Base-by-base conservation (phyloP, 495 filamentous ascomycete genomes). In the Astrothelium macrocarpum region DNA sequence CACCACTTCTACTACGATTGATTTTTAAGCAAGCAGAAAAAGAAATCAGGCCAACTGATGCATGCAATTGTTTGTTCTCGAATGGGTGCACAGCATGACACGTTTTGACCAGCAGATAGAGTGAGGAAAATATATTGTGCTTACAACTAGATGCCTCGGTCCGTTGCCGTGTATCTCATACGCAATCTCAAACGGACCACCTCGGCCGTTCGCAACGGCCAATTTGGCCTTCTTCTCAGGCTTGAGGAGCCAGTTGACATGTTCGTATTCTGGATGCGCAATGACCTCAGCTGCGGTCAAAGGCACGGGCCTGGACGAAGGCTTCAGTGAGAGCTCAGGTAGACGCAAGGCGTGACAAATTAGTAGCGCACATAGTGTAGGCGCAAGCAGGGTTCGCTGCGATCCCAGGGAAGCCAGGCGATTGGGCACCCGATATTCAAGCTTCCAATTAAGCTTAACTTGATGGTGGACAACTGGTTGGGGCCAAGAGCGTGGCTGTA, bases 111-210 rank as follows among this genome's bases (percentile, higher is more conserved):
- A 36, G 31, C 32, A 23, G 36, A 23, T 60, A 18, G n/a, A 36
- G 5, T 60, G 25, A 36, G 10, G 32, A 36, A n/a, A 60, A 10
- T 36, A 3, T 5, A 20, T 60, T 11, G 12, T 43, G 59, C 59
- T 36, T 60, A 36, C 64, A 7, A 93, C 78, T 46, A 94, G 72
- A 68, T 86, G 84, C 31, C 81, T 76, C 12, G 84, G 81, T 0
- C 90, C 90, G 29, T 79, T 77, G 46, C 90, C 90, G 76, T 95
- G 90, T 34, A 91, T 79, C 70, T 95, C 88, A 77, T 85, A 91
- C 53, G 81, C 77, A 59, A 93, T 84, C 11, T 87, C 81, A 60
- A 90, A 73, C 0, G 88, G 88, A 0, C 88, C 87, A 25, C 87
- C 87, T 66, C 89, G 77, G 32, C 78, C 80, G 12, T 77, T 72